Evolutionary conservation across 106 monocot species (phyloP).

Genomic region (Allium cepa): DNA sequence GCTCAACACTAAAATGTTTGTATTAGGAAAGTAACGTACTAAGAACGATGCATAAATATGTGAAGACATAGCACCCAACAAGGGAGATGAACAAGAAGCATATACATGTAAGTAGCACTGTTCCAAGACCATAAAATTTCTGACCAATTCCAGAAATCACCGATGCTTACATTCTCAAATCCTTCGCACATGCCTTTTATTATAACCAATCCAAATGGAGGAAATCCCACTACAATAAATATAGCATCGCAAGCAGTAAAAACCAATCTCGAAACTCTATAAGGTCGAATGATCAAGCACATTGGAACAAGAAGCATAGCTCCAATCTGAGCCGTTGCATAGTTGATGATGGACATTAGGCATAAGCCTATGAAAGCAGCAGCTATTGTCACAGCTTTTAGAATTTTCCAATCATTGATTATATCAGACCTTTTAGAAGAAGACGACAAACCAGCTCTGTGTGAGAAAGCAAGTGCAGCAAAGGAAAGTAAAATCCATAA

Average conservation of each 20-base stretch:
- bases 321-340: slow-evolving; percentile 80
- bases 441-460: slow-evolving; percentile 11
- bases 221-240: slow-evolving; percentile 45
- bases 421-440: background rate
- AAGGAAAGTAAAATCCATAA: slow-evolving; percentile 51
- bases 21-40: no score
- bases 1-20: no score
- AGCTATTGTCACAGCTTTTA: slow-evolving; percentile 62
- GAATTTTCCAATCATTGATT: slow-evolving; percentile 37
- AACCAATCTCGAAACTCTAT: slow-evolving; percentile 20
- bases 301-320: slow-evolving; percentile 64
- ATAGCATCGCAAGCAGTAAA: slow-evolving; percentile 23
- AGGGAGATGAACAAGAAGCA: slow-evolving; percentile 73
- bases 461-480: slow-evolving; percentile 19
- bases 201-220: slow-evolving; percentile 39
- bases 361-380: slow-evolving; percentile 44
- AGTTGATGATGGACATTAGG: slow-evolving; percentile 93
- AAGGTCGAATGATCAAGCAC: slow-evolving; percentile 54
- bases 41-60: slow-evolving; percentile 52
- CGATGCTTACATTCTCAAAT: slow-evolving; percentile 22
- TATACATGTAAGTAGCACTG: slow-evolving; percentile 79
- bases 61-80: slow-evolving; percentile 78
- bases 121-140: slow-evolving; percentile 76
- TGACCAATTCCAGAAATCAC: slow-evolving; percentile 57
- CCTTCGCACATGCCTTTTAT: slow-evolving; percentile 23